Base-by-base conservation (phyloP, 2,329 filamentous ascomycete genomes). In the Orbilia ellipsospora region DNA sequence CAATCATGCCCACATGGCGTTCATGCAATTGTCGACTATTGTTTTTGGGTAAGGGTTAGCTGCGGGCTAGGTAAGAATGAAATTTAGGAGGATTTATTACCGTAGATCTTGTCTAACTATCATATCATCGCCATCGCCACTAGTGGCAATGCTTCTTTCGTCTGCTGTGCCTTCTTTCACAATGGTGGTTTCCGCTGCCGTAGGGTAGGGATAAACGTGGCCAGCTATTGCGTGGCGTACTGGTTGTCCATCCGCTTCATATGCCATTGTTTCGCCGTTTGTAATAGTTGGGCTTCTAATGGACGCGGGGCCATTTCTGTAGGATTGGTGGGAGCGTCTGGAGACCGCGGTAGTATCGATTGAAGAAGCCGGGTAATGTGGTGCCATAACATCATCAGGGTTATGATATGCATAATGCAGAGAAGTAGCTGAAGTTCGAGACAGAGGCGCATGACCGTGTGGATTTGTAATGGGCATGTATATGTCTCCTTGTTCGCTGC, bases 1-100 rank as follows among this genome's bases (percentile, higher is more conserved):
- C 80, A 79, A 83, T 83, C 81, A 82, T 82, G 73, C 82, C 82
- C 2, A 80, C 78, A 77, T 80, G 79, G 23, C 78, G 78, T 45
- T 80, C 79, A 23, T 78, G 74, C 10, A 80, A 69, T n/a, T 77
- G 72, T 50, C 72, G 72, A 23, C 70, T 72, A 42, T 48, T 10
- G 20, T 36, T 23, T 40, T 44, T 23, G 57, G 36, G 54, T 51
- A n/a, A 16, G 4, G 4, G n/a, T 12, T 16, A n/a, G 7, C n/a
- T 3, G 40, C 12, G 10, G 31, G 10, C 4, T 2, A 7, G 10
- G 0, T 20, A 16, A 8, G 15, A 8, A 64, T 54, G 18, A 52
- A 12, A 40, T 44, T 44, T n/a, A 26, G 26, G 23, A 15, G 1
- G 13, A 1, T 23, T n/a, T 51, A 15, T n/a, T 60, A 75, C 72